Conservation (phyloP, 306 rosid species). For the Malus sieversii region DNA sequence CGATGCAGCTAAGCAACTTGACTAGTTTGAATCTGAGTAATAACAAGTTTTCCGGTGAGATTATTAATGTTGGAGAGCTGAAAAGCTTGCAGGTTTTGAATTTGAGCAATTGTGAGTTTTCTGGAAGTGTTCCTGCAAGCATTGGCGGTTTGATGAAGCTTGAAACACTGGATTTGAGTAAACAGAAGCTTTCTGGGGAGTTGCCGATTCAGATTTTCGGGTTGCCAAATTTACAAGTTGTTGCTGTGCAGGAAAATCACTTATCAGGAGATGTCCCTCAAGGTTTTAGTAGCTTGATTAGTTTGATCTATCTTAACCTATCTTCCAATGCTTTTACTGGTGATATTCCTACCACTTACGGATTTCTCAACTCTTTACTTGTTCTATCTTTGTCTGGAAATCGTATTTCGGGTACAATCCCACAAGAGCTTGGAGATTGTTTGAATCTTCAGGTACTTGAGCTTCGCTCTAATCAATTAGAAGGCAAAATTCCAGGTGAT, state of each 20-base stretch:
- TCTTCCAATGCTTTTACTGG: slow-evolving; percentile 51
- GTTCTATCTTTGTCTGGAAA: slow-evolving; percentile 56
- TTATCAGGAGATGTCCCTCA: slow-evolving; percentile 69
- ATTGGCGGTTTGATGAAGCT: slow-evolving; percentile 63
- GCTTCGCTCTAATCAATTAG: slow-evolving; percentile 44
- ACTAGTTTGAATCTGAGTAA: slow-evolving; percentile 58
- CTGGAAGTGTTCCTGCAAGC: slow-evolving; percentile 46
- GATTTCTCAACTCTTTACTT: slow-evolving; percentile 47
- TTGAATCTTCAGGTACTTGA: slow-evolving; percentile 62
- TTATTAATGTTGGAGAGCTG: slow-evolving; percentile 40
- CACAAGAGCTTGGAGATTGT: slow-evolving; percentile 57
- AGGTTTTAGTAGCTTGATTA: slow-evolving; percentile 74
- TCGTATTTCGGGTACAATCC: slow-evolving; percentile 45
- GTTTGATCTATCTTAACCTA: slow-evolving; percentile 54
- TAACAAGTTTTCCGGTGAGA: slow-evolving; percentile 47
- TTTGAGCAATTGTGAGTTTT: slow-evolving; percentile 64
- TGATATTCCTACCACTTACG: slow-evolving; percentile 55
- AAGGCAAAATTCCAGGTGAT: slow-evolving; percentile 34
- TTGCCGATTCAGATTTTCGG: slow-evolving; percentile 70
- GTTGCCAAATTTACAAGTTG: slow-evolving; percentile 54
- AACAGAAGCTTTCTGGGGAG: slow-evolving; percentile 62
- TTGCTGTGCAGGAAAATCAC: slow-evolving; percentile 55
- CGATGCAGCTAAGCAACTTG: slow-evolving; percentile 50
- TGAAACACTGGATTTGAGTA: slow-evolving; percentile 63
- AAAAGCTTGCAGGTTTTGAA: slow-evolving; percentile 51